phyloP scores from a whole-genome alignment of 2,329 filamentous ascomycete species.

The Xylariaceae sp. region DNA sequence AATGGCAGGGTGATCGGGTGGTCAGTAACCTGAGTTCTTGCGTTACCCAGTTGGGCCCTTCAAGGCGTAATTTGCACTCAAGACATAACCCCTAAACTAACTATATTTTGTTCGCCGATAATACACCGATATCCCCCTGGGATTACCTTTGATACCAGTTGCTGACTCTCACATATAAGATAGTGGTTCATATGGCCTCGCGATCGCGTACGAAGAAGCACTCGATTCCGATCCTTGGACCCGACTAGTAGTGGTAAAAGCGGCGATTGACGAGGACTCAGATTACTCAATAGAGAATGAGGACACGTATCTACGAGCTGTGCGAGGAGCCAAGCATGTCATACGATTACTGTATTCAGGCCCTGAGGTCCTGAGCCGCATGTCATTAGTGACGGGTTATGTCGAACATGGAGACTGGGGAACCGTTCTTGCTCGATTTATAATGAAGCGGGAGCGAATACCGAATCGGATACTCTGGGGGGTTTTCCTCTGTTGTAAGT shows the following conservation, averaged over 20 bases:
- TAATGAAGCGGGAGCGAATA: not conserved
- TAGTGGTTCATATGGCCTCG: not conserved
- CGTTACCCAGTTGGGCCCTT: too few relatives aligned
- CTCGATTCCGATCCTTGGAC: not conserved
- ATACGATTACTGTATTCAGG: not conserved
- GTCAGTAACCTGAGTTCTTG: too few relatives aligned
- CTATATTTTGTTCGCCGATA: too few relatives aligned
- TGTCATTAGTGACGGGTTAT: not conserved
- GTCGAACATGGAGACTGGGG: not conserved
- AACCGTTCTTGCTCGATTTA: not conserved
- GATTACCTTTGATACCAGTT: too few relatives aligned
- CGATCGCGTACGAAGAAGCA: not conserved
- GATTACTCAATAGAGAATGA: not conserved
- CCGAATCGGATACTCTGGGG: constrained; percentile 4
- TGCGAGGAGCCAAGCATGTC: constrained; percentile 1
- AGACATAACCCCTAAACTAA: too few relatives aligned
- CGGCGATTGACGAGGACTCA: not conserved
- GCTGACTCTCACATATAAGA: too few relatives aligned
- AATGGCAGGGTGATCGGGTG: not conserved
- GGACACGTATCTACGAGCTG: not conserved
- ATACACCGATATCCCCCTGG: too few relatives aligned
- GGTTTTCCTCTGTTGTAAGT: not conserved
- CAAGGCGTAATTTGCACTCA: too few relatives aligned
- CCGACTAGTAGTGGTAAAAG: too few relatives aligned
- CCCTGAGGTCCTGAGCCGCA: not conserved